phyloP scores from a whole-genome alignment of 2,329 filamentous ascomycete species.

The Fusarium sulawesiense region DNA sequence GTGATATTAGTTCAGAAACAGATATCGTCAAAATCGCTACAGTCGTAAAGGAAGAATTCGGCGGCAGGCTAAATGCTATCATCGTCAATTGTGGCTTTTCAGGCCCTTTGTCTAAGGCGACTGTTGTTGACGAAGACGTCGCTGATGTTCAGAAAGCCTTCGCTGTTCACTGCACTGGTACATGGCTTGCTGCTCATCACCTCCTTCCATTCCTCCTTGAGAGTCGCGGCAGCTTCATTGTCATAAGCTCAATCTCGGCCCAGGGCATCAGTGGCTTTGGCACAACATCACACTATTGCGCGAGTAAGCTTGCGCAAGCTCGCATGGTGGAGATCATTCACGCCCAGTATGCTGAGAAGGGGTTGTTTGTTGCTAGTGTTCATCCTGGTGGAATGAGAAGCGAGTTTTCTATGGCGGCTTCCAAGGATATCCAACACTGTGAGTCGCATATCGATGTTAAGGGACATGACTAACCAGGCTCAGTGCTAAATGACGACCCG shows the following conservation, averaged over 20 bases:
- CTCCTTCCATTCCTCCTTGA: slow-evolving; percentile 1
- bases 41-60: background rate
- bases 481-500: slow-evolving; percentile 9
- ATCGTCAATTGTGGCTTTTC: slow-evolving; percentile 19
- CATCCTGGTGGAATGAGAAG: slow-evolving; percentile 16
- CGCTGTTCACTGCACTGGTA: background rate
- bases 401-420: background rate
- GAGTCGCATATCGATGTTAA: accelerated
- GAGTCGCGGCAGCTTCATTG: slow-evolving; percentile 1
- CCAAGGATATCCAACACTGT: slow-evolving; percentile 6
- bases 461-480: accelerated
- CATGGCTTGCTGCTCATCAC: slow-evolving; percentile 11
- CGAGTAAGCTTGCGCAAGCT: slow-evolving; percentile 13
- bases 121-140: slow-evolving; percentile 5
- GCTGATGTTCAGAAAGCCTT: slow-evolving; percentile 8
- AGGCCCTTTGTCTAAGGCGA: background rate
- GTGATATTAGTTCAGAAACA: background rate
- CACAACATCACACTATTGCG: slow-evolving; percentile 15
- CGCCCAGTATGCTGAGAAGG: background rate
- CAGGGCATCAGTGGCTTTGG: slow-evolving; percentile 5
- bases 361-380: background rate
- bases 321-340: slow-evolving; percentile 2
- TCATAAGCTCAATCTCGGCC: slow-evolving; percentile 8
- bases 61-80: background rate
- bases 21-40: background rate